Evolutionary conservation across 2,329 filamentous ascomycete genomes (phyloP), one percentile per base, ranked within the genome.

Genomic region (Fonsecaea monophora): DNA sequence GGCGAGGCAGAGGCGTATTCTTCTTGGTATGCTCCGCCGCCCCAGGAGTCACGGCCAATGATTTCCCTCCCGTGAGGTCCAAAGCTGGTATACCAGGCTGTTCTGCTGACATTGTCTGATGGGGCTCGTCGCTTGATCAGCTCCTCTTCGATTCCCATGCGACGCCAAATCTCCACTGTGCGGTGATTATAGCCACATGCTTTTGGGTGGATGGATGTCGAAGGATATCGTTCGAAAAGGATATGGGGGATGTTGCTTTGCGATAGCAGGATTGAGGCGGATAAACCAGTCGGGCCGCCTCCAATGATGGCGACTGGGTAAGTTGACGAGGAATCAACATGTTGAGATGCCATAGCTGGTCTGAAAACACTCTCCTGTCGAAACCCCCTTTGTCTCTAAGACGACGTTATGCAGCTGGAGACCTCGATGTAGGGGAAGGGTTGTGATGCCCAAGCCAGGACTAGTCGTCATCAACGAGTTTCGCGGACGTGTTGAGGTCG

Each of bases 201-300:
- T 67, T 77, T 77, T 13, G 76, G 77, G 45, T 76, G 74, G 45
- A 77, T 77, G 1, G 76, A 76, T 1, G 76, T 78, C 2, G 67
- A 66, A 1, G 72, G 66, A 53, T 77, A 74, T 7, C 74, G 71
- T 67, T 79, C 77, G 56, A 76, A 74, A 9, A 78, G 65, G 8
- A 74, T 38, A 62, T 76, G 69, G 0, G 68, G 65, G 37, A 79
- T 73, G 8, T 71, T 67, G 13, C 72, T 69, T 4, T 73, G 62
- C 3, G 76, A 76, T 7, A 78, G 72, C 0, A 77, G 63, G 53
- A 78, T 75, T 1, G 77, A 77, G 7, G 71, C 64, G 37, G 70
- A 65, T 4, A 78, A 73, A 1, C 76, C 77, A 2, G 75, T 70
- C n/a, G 74, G 73, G 15, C 76, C 75, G 32, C 74, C 76, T 15